Evolutionary conservation across 257 asterid species (phyloP).

Genomic region (Ligustrum vulgare): DNA sequence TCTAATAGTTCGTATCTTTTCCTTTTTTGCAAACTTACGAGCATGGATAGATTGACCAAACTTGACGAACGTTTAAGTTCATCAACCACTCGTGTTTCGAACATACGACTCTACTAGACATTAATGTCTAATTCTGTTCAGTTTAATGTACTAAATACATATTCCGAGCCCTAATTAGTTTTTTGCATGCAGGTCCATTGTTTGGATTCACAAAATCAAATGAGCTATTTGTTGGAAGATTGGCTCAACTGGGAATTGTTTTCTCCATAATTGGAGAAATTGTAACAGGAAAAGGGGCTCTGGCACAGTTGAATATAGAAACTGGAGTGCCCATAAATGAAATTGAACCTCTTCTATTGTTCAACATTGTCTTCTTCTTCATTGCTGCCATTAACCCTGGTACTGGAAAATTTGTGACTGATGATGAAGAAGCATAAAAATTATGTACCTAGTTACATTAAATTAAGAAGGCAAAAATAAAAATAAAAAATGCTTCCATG

Average conservation of each 20-base stretch:
- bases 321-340: slow-evolving; percentile 88
- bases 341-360: slow-evolving; percentile 80
- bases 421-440: slow-evolving; percentile 55
- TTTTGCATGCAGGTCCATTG: slow-evolving; percentile 56
- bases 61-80: background rate
- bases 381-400: slow-evolving; percentile 95
- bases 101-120: background rate
- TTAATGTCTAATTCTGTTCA: background rate
- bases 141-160: background rate
- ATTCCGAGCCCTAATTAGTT: background rate
- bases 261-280: slow-evolving; percentile 96
- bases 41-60: background rate
- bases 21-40: background rate
- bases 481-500: background rate
- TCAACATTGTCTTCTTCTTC: slow-evolving; percentile 85
- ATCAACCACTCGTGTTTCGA: too few species aligned
- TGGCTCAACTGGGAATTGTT: slow-evolving; percentile 91
- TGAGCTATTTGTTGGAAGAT: slow-evolving; percentile 90
- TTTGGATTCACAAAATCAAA: slow-evolving; percentile 94
- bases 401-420: slow-evolving; percentile 79
- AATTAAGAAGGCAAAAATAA: background rate
- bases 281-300: slow-evolving; percentile 87
- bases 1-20: background rate
- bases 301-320: slow-evolving; percentile 90
- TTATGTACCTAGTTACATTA: background rate